Percentiles rank a stretch among this genome's conserved stretches.
phyloP scores from a whole-genome alignment of 495 filamentous ascomycete species.

The Xylaria castorea region DNA sequence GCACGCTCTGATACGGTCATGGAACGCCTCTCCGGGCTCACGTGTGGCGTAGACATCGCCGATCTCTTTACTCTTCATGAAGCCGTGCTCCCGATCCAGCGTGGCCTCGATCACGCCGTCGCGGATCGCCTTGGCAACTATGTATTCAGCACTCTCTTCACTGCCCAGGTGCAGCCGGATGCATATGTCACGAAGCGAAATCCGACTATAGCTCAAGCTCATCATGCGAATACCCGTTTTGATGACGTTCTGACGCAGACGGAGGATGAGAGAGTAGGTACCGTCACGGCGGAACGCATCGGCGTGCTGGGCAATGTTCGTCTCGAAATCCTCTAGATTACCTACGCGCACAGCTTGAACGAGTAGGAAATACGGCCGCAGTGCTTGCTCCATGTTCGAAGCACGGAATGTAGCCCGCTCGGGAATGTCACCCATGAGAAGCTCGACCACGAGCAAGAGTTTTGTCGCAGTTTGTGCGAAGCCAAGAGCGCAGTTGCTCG shows the following conservation, averaged over 20 bases:
- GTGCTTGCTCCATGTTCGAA: slow-evolving; percentile 79
- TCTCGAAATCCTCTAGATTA: slow-evolving; percentile 89
- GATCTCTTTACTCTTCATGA: slow-evolving; percentile 97
- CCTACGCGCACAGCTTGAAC: slow-evolving; percentile 95
- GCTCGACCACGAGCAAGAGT: slow-evolving; percentile 90
- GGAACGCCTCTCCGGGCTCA: slow-evolving; percentile 95
- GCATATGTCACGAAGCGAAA: slow-evolving; percentile 97
- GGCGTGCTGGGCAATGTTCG: slow-evolving; percentile 77
- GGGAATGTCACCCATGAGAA: slow-evolving; percentile 98
- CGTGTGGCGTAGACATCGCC: slow-evolving; percentile 95
- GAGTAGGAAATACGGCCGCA: slow-evolving; percentile 90
- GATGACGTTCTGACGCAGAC: slow-evolving; percentile 97
- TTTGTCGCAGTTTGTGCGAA: slow-evolving; percentile 97
- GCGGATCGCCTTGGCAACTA: slow-evolving; percentile 97
- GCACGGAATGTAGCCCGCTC: slow-evolving; percentile 93
- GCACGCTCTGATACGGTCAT: slow-evolving; percentile 92
- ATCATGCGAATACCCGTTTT: slow-evolving; percentile 99
- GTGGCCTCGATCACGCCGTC: slow-evolving; percentile 98
- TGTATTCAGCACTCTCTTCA: slow-evolving; percentile 97
- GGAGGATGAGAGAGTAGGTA: slow-evolving; percentile 93
- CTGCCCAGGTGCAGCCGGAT: slow-evolving; percentile 89
- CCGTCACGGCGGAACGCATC: slow-evolving; percentile 89
- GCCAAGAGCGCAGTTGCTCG: slow-evolving; percentile 83
- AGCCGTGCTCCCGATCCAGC: slow-evolving; percentile 90
- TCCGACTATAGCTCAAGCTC: slow-evolving; percentile 95